phyloP scores from a whole-genome alignment of 2,329 filamentous ascomycete genomes.

The Zopfia rhizophila region DNA sequence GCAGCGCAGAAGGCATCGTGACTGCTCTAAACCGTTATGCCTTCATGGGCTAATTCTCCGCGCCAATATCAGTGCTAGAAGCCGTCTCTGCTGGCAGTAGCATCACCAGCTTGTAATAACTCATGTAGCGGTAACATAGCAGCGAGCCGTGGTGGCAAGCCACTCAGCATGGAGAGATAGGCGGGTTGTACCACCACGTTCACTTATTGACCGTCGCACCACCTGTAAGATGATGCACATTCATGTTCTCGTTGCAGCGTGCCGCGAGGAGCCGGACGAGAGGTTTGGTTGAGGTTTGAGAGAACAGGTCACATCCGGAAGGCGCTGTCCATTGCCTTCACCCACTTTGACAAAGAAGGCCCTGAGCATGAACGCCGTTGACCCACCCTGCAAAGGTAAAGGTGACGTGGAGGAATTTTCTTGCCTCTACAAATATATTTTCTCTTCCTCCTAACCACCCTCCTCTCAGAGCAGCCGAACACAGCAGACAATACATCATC shows the following conservation, averaged over 20 bases:
- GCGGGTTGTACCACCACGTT: slow-evolving; percentile 45
- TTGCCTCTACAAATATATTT: slow-evolving; percentile 29
- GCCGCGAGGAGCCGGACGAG: slow-evolving; percentile 19
- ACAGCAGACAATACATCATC: slow-evolving; percentile 22
- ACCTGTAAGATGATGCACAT: too few relatives aligned
- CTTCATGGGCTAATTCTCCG: slow-evolving; percentile 7
- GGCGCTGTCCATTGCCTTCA: slow-evolving; percentile 32
- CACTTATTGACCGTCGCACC: slow-evolving; percentile 37
- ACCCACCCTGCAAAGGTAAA: slow-evolving; percentile 27
- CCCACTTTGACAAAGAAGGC: slow-evolving; percentile 34
- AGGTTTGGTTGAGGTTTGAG: slow-evolving; percentile 10
- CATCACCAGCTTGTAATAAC: slow-evolving; percentile 21
- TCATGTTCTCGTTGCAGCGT: too few relatives aligned
- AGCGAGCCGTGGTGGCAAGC: slow-evolving; percentile 15
- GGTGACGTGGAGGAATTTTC: slow-evolving; percentile 34
- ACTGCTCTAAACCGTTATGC: slow-evolving; percentile 13
- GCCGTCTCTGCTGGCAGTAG: background rate
- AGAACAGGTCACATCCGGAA: slow-evolving; percentile 26
- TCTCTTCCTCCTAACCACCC: slow-evolving; percentile 6
- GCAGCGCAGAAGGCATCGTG: slow-evolving; percentile 20
- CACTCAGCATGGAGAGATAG: slow-evolving; percentile 31
- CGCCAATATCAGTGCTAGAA: slow-evolving; percentile 2
- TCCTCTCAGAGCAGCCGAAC: slow-evolving; percentile 14
- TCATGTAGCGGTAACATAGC: slow-evolving; percentile 41
- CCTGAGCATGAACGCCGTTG: slow-evolving; percentile 27